Percentiles rank a stretch among this genome's conserved stretches.
These are phyloP conservation scores for Hippophae tibetana DNA, from an alignment of 306 rosid species.

Conservation along the genomic window DNA sequence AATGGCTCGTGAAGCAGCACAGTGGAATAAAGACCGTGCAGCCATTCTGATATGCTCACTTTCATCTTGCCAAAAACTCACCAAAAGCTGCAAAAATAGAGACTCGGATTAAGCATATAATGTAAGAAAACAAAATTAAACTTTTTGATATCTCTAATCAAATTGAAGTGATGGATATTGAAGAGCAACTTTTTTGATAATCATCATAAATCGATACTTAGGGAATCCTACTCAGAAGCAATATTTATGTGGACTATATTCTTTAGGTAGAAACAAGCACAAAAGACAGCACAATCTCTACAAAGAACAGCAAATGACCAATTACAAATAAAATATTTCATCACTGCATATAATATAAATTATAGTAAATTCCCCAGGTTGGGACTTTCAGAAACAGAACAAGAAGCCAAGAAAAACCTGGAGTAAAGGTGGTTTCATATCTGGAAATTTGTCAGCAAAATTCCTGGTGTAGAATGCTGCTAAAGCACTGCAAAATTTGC, in stretches of 20 bases:
- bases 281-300: too few species aligned
- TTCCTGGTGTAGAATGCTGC: slow-evolving; percentile 94
- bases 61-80: slow-evolving; percentile 98
- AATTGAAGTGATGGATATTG: neutral
- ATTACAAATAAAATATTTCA: too few species aligned
- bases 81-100: slow-evolving; percentile 61
- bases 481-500: slow-evolving; percentile 63
- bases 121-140: slow-evolving; percentile 6
- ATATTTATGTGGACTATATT: too few species aligned
- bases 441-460: slow-evolving; percentile 67
- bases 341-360: too few species aligned
- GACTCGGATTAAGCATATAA: slow-evolving; percentile 8
- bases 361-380: neutral
- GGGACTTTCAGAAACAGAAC: slow-evolving; percentile 11
- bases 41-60: slow-evolving; percentile 95
- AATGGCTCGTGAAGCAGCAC: slow-evolving; percentile 86
- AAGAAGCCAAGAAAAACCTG: slow-evolving; percentile 54
- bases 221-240: too few species aligned
- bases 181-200: neutral
- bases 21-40: slow-evolving; percentile 92
- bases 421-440: slow-evolving; percentile 74
- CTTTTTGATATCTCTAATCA: neutral
- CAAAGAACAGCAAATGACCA: too few species aligned
- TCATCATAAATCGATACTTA: neutral
- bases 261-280: too few species aligned